Evolutionary conservation across 225 moss, liverwort and hornwort species (phyloP).

Genomic region (Climacium dendroides): DNA sequence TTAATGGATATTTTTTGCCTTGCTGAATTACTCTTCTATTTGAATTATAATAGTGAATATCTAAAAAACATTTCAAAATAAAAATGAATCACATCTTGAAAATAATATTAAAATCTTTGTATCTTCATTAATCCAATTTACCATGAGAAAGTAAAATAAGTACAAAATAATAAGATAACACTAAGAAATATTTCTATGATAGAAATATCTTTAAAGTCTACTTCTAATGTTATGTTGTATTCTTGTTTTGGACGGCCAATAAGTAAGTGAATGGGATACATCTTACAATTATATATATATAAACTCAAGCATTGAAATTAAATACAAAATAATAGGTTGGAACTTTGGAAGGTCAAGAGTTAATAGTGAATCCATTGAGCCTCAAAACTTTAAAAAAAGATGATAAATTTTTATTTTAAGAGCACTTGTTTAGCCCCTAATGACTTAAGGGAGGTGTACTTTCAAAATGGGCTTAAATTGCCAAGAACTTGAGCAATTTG

Average conservation of each 20-base stretch:
- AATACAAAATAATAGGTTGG: neutral
- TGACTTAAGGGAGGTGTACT: too few species aligned
- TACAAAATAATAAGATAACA: neutral
- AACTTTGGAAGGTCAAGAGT: neutral
- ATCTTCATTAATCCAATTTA: neutral
- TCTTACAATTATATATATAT: too few species aligned
- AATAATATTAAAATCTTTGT: neutral
- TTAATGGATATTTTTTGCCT: too few species aligned
- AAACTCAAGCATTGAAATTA: too few species aligned
- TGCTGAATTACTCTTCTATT: too few species aligned
- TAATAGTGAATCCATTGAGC: neutral
- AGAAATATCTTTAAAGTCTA: neutral
- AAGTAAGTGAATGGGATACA: too few species aligned
- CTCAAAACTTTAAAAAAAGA: too few species aligned
- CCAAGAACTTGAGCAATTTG: too few species aligned
- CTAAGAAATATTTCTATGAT: neutral
- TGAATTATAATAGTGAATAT: too few species aligned
- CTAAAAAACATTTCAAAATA: neutral
- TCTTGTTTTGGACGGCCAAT: too few species aligned
- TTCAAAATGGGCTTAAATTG: too few species aligned
- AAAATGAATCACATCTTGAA: neutral
- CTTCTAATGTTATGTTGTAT: neutral
- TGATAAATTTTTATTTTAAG: neutral
- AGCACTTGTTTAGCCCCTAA: neutral
- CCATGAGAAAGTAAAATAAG: neutral